A percentile compares a stretch with the other conserved stretches of the same genome.
phyloP scores from a whole-genome alignment of 2,329 filamentous ascomycete genomes.

The Colletotrichum costaricense region DNA sequence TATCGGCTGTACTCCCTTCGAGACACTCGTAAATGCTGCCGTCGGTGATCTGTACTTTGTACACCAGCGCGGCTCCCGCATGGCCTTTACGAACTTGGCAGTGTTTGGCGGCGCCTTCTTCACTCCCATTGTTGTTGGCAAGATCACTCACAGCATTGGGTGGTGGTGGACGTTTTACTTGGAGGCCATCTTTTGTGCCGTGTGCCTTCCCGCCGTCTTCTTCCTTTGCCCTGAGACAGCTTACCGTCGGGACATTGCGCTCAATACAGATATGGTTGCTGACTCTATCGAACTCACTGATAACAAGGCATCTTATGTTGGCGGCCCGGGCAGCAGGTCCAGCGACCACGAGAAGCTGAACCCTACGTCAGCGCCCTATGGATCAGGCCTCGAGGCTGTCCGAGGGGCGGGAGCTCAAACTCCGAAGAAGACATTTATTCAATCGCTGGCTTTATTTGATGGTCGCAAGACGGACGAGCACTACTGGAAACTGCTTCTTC shows the following conservation, averaged over 20 bases:
- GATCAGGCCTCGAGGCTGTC: neutral
- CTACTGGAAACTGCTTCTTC: constrained; percentile 73
- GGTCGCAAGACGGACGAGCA: constrained; percentile 83
- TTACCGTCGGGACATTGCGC: constrained; percentile 72
- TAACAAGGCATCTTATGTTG: neutral
- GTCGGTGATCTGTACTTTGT: constrained; percentile 94
- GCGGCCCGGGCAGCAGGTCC: neutral
- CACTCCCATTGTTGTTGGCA: constrained; percentile 91
- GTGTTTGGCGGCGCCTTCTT: constrained; percentile 69
- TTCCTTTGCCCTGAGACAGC: constrained; percentile 86
- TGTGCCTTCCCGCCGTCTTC: constrained; percentile 76
- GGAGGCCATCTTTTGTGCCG: constrained; percentile 83
- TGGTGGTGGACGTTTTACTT: constrained; percentile 93
- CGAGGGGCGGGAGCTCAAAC: constrained; percentile 41
- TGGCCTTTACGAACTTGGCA: constrained; percentile 79
- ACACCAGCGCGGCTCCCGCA: constrained; percentile 83
- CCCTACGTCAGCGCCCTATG: neutral
- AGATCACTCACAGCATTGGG: constrained; percentile 80
- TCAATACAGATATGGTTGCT: constrained; percentile 76
- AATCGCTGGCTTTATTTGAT: constrained; percentile 78
- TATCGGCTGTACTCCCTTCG: constrained; percentile 87
- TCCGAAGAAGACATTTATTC: constrained; percentile 66
- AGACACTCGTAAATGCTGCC: constrained; percentile 87
- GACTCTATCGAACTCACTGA: constrained; percentile 41
- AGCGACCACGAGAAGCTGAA: constrained; percentile 11